Base-by-base conservation (phyloP, 1,284 basidiomycete species). In the Tilletia indica region DNA sequence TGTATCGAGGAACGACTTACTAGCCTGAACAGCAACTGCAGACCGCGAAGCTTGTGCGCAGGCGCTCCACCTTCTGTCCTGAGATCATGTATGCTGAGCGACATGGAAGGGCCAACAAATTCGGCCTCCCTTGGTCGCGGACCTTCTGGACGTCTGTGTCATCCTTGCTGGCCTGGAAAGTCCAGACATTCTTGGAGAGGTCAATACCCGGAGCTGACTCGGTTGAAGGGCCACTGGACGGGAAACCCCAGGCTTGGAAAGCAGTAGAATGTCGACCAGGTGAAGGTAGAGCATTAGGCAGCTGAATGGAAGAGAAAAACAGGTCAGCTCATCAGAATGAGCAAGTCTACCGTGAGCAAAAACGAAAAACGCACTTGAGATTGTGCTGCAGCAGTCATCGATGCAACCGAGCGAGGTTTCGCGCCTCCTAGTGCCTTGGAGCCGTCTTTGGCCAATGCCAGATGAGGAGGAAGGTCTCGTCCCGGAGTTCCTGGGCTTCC, bases 131-230 rank as follows among this genome's bases (percentile, higher is more conserved):
- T 80, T 54, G 72, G 77, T 56, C 72, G 75, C 45, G 80, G 75
- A 67, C 77, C 51, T 81, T 81, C 68, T 80, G 78, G 58, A 71
- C 68, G 51, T 79, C 75, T 51, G 72, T 72, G 12, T 72, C 70
- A 42, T 75, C 71, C n/a, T 75, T 73, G 70, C 73, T 77, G 68
- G 73, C 56, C 5, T 78, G 72, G 4, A 78, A 74, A 31, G 79
- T 74, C 79, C 79, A 81, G 2, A 81, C 77, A n/a, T 71, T 78
- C 70, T 81, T 81, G 73, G 80, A 78, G 68, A 76, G 75, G 68
- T 79, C 78, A 14, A 74, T 70, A 21, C 77, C 77, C 0, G 76
- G 63, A 64, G 73, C 56, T 16, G 48, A 31, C 3, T 38, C 31
- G 6, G 39, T 34, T 12, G 54, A n/a, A 11, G 31, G n/a, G 14